Base-by-base conservation (phyloP, 2,329 filamentous ascomycete species). In the Orbilia oligospora region DNA sequence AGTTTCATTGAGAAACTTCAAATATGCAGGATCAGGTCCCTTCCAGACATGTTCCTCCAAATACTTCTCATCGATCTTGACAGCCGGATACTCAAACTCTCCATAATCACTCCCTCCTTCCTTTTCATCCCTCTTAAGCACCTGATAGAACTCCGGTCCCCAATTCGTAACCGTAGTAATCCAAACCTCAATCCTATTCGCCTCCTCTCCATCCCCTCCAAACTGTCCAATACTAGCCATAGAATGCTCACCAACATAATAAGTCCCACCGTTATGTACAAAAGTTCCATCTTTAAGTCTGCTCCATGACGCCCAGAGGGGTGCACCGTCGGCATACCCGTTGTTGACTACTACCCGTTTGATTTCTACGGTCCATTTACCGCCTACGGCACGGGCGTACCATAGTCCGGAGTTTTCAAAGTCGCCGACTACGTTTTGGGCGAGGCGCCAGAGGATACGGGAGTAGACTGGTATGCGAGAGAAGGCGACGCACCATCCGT, bases 301-400 rank as follows among this genome's bases (percentile, higher is more conserved):
- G 41, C 56, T 69, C 65, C 65, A 69, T 10, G 65, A 49, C n/a
- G 33, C 49, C 49, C 49, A 48, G 65, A 69, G 22, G 20, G 58
- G 58, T 5, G n/a, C 18, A 5, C 9, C 18, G n/a, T 69, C 65
- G 33, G 65, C 58, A n/a, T 56, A 56, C 6, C 65, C 65, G 22
- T 69, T 69, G n/a, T 69, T 69, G 6, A 69, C 65, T 10, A 69
- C 65, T 10, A 58, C 65, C 1, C 65, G 48, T 36, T 69, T 69
- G 22, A 69, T 69, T 49, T 69, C 65, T 18, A 69, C 65, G 36
- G 65, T 69, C 65, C 65, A 69, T 58, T 69, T 69, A 9, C 65
- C 65, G 12, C 65, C 65, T 1, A 41, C 20, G 36, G 33, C 51
- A 5, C 51, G 20, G 22, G 16, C 65, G 38, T 69, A 69, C 65